Evolutionary conservation across 2,329 filamentous ascomycete species (phyloP).

Genomic region (Amesomyces nigricolor): DNA sequence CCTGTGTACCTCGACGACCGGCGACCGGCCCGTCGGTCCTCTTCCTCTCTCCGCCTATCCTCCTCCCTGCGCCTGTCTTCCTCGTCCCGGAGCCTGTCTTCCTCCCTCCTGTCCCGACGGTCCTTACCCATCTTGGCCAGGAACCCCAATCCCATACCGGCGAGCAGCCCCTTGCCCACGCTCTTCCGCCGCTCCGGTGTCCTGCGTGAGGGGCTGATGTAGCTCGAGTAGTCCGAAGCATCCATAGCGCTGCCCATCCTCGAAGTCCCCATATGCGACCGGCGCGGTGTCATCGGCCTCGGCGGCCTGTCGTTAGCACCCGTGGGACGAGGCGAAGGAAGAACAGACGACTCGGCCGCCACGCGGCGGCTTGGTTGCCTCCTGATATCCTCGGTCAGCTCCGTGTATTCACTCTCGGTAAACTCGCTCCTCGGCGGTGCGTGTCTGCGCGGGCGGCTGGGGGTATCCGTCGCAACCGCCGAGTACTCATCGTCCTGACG

Average conservation of each 20-base stretch:
- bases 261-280: constrained; percentile 41
- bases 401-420: constrained; percentile 47
- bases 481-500: constrained; percentile 53
- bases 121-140: constrained; percentile 60
- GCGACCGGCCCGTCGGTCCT: constrained; percentile 52
- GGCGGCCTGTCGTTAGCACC: constrained; percentile 40
- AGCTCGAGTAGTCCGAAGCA: constrained; percentile 55
- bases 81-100: constrained; percentile 36
- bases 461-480: constrained; percentile 57
- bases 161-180: constrained; percentile 53
- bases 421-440: constrained; percentile 32
- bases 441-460: constrained; percentile 42
- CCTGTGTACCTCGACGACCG: constrained; percentile 62
- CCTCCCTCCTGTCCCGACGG: constrained; percentile 49
- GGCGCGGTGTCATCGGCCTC: constrained; percentile 42
- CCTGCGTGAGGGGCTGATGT: constrained; percentile 57
- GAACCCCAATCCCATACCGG: constrained; percentile 62
- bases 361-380: constrained; percentile 26
- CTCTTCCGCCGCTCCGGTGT: constrained; percentile 40
- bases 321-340: constrained; percentile 44
- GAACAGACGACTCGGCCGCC: constrained; percentile 36
- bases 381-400: constrained; percentile 29
- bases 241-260: constrained; percentile 40
- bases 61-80: constrained; percentile 42
- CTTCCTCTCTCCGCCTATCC: constrained; percentile 27